phyloP scores from a whole-genome alignment of 2,329 filamentous ascomycete species.

The Cryphonectria naterciae region DNA sequence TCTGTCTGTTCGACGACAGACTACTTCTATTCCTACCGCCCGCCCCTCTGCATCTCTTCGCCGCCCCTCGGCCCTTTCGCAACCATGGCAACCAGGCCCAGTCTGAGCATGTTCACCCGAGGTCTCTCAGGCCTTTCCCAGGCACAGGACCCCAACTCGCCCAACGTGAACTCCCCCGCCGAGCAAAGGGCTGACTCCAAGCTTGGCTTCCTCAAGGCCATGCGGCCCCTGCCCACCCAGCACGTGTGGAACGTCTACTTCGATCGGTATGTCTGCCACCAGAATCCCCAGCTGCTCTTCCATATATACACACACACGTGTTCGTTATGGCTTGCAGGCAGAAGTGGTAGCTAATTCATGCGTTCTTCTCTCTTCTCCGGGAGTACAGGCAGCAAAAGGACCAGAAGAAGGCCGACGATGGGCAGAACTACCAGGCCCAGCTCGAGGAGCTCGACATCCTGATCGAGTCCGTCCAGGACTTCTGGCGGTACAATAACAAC shows the following conservation, averaged over 20 bases:
- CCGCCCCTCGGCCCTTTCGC: constrained; percentile 9
- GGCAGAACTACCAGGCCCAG: constrained; percentile 53
- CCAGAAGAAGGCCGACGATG: constrained; percentile 44
- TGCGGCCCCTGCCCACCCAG: constrained; percentile 74
- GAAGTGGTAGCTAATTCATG: constrained; percentile 10
- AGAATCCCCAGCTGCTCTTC: neutral
- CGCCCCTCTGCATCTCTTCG: neutral
- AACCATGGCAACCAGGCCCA: constrained; percentile 61
- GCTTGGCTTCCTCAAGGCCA: constrained; percentile 79
- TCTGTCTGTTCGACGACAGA: constrained; percentile 13
- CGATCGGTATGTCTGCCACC: constrained; percentile 52
- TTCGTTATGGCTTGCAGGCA: neutral
- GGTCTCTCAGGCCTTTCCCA: constrained; percentile 66
- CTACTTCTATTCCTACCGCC: constrained; percentile 11
- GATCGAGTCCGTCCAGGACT: constrained; percentile 83
- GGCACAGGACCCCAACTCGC: constrained; percentile 61
- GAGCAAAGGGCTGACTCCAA: constrained; percentile 77
- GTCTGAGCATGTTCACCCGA: constrained; percentile 58
- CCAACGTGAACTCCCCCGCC: constrained; percentile 68
- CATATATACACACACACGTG: too few relatives aligned
- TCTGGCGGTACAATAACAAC: constrained; percentile 83
- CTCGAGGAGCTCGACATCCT: constrained; percentile 66
- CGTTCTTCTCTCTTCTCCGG: neutral
- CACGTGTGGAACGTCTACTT: constrained; percentile 79
- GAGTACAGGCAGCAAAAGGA: constrained; percentile 49